Conservation (phyloP, 2,329 filamentous ascomycete species). For the Arachnomyces sp. region DNA sequence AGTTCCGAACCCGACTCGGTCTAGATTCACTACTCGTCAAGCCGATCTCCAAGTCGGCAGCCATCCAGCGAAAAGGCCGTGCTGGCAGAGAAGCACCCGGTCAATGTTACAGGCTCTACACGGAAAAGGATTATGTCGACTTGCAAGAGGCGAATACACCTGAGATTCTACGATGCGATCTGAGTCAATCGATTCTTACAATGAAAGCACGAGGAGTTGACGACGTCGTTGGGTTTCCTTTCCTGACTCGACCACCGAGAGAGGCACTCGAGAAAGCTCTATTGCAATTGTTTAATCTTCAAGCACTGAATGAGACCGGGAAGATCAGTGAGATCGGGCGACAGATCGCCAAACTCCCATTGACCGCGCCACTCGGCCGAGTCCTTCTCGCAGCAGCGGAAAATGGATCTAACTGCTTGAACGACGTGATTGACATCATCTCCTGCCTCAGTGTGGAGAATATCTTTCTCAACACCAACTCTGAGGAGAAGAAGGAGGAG, state of each 20-base stretch:
- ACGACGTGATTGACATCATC: constrained; percentile 79
- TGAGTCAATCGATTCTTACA: constrained; percentile 76
- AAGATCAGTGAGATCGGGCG: constrained; percentile 65
- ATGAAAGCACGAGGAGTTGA: constrained; percentile 89
- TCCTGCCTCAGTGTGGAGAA: constrained; percentile 59
- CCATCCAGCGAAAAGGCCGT: constrained; percentile 83
- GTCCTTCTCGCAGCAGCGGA: constrained; percentile 73
- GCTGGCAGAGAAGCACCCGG: constrained; percentile 88
- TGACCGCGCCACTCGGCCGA: constrained; percentile 72
- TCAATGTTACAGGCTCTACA: constrained; percentile 85
- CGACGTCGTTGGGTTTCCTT: constrained; percentile 73
- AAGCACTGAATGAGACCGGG: constrained; percentile 65
- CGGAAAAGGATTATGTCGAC: constrained; percentile 63
- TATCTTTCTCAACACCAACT: constrained; percentile 53
- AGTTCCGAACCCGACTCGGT: constrained; percentile 74
- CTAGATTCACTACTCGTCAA: constrained; percentile 87
- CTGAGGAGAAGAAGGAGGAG: constrained; percentile 54
- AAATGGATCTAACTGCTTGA: constrained; percentile 62
- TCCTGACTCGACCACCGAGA: constrained; percentile 71
- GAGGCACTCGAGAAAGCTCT: constrained; percentile 77
- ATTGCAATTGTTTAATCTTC: constrained; percentile 69
- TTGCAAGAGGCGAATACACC: constrained; percentile 70
- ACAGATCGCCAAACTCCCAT: constrained; percentile 73
- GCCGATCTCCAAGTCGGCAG: constrained; percentile 86
- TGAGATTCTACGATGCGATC: constrained; percentile 84